phyloP scores from a whole-genome alignment of 805 yeast genomes.

The Barnettozyma siamensis region DNA sequence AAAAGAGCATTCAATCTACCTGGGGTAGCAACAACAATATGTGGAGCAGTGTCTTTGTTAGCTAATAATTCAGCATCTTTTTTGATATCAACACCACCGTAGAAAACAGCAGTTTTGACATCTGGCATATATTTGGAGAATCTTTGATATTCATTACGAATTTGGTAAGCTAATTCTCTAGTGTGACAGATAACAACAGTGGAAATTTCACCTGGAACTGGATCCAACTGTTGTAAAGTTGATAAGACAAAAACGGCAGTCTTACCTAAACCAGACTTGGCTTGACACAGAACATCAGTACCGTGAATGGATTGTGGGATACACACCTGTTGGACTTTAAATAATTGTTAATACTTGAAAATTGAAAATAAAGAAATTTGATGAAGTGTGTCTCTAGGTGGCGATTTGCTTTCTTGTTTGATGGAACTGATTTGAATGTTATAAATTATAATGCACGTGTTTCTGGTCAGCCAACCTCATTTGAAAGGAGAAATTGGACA shows the following conservation, averaged over 20 bases:
- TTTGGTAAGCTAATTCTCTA: constrained; percentile 97
- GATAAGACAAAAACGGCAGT: constrained; percentile 96
- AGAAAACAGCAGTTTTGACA: constrained; percentile 92
- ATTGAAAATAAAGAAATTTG: background rate
- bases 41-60: constrained; percentile 92
- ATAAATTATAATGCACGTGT: background rate
- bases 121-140: constrained; percentile 98
- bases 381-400: background rate
- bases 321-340: constrained; percentile 88
- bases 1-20: constrained; percentile 95
- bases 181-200: constrained; percentile 96
- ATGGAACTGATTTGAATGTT: background rate
- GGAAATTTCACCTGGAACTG: constrained; percentile 93
- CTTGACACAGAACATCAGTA: constrained; percentile 97
- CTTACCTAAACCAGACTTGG: constrained; percentile 99
- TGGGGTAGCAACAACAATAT: constrained; percentile 95
- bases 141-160: constrained; percentile 94
- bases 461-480: background rate
- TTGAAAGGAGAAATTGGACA: too few species aligned
- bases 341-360: constrained; percentile 10
- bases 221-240: constrained; percentile 94
- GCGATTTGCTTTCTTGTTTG: background rate
- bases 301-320: constrained; percentile 98
- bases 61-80: constrained; percentile 84
- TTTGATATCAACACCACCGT: constrained; percentile 87